phyloP scores from a whole-genome alignment of 768 basidiomycete species.

The Boletus vermiculosoides region DNA sequence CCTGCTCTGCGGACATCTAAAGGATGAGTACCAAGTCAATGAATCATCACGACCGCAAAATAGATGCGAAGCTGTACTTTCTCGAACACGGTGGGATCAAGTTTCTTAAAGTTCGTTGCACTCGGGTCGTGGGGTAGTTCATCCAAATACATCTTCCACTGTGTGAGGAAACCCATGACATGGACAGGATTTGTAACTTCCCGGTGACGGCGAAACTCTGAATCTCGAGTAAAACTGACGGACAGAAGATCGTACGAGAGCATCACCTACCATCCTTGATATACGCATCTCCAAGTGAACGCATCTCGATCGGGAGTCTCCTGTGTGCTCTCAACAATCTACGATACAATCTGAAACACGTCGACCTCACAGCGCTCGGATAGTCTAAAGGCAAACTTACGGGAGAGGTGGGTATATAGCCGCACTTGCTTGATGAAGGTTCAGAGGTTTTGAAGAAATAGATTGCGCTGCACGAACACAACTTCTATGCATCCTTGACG shows the following conservation, averaged over 20 bases:
- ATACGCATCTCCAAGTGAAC: conserved; percentile 81
- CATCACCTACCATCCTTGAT: conserved; percentile 65
- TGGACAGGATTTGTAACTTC: conserved; percentile 81
- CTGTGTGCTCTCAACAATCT: conserved; percentile 79
- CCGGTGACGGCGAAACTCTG: conserved; percentile 86
- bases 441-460: conserved; percentile 54
- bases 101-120: conserved; percentile 52
- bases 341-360: conserved; percentile 65
- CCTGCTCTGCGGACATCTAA: conserved; percentile 87
- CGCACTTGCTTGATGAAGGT: conserved; percentile 59
- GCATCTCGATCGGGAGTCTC: conserved; percentile 71
- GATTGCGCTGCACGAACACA: conserved; percentile 36
- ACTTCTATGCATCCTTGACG: conserved; percentile 19
- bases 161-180: conserved; percentile 91
- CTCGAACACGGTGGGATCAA: conserved; percentile 72
- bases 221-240: conserved; percentile 4
- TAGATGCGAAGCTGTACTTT: conserved; percentile 47
- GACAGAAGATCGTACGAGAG: neutral
- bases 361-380: neutral
- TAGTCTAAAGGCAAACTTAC: conserved; percentile 41
- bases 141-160: conserved; percentile 95
- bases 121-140: conserved; percentile 48
- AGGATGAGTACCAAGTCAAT: neutral
- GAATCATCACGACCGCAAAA: neutral
- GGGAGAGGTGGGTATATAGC: conserved; percentile 81